These are phyloP conservation scores for Claviceps maximensis DNA, from an alignment of 2,329 filamentous ascomycete species.

Conservation along the genomic window DNA sequence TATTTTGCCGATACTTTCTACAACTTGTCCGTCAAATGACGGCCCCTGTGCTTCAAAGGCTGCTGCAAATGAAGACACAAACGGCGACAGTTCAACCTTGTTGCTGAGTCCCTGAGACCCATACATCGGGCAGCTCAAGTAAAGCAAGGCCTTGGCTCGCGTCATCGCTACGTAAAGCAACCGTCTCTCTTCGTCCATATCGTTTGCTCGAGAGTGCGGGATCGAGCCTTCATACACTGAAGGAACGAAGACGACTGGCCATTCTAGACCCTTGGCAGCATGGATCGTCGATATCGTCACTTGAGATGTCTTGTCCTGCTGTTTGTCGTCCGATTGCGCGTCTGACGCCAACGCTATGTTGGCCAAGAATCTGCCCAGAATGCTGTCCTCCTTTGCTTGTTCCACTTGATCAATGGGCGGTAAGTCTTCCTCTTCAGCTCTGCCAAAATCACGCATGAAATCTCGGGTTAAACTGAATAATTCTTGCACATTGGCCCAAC, in stretches of 20 bases:
- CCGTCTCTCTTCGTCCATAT: constrained; percentile 74
- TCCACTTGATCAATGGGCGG: constrained; percentile 59
- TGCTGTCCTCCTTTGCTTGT: constrained; percentile 50
- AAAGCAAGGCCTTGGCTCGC: constrained; percentile 71
- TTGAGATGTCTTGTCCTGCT: constrained; percentile 42
- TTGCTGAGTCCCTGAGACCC: constrained; percentile 45
- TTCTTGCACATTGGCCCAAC: constrained; percentile 85
- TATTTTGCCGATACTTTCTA: constrained; percentile 59
- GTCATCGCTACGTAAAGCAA: constrained; percentile 96
- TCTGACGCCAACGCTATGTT: constrained; percentile 82
- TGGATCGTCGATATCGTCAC: constrained; percentile 95
- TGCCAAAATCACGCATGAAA: constrained; percentile 36
- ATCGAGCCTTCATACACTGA: constrained; percentile 83
- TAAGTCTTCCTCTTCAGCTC: constrained; percentile 39
- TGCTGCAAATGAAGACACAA: constrained; percentile 42
- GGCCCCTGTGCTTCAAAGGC: constrained; percentile 51
- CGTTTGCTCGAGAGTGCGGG: constrained; percentile 75
- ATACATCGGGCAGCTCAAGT: constrained; percentile 66
- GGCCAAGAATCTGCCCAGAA: constrained; percentile 68
- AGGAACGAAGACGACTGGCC: constrained; percentile 90
- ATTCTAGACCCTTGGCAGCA: constrained; percentile 89
- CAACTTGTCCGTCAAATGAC: constrained; percentile 46
- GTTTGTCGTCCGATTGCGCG: constrained; percentile 49
- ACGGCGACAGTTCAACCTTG: constrained; percentile 55
- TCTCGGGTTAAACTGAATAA: constrained; percentile 70